These are phyloP conservation scores for Acanthamoeba castellanii DNA, from an alignment of 208 protist genomes.

Conservation along the genomic window DNA sequence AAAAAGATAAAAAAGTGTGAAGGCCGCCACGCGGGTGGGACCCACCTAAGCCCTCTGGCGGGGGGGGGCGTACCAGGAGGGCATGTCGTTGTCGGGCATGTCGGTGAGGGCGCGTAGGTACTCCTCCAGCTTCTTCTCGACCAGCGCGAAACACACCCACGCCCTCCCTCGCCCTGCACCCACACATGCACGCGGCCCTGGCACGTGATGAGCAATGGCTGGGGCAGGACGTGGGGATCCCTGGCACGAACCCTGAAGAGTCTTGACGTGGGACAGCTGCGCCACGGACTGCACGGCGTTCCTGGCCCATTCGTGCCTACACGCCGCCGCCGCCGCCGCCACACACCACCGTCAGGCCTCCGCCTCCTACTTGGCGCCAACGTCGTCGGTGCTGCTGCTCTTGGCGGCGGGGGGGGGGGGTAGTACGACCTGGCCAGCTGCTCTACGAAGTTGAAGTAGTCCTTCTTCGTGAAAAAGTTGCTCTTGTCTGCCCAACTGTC, in stretches of 20 bases:
- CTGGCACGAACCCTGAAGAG: background rate
- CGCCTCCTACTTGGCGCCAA: background rate
- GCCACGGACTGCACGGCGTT: background rate
- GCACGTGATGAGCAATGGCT: background rate
- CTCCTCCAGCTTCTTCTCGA: background rate
- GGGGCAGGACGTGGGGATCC: background rate
- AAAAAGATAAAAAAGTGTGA: background rate
- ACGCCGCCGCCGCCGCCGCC: no score
- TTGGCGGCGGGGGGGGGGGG: no score
- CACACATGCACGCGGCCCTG: no score
- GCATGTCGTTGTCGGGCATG: background rate
- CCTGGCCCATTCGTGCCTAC: background rate
- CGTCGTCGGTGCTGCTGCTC: no score
- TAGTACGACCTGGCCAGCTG: no score
- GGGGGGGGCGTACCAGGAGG: no score
- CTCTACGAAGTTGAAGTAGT: background rate
- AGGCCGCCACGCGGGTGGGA: no score
- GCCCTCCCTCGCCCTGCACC: background rate
- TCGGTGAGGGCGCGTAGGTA: background rate
- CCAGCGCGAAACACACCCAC: background rate
- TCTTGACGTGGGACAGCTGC: background rate
- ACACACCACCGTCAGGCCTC: no score
- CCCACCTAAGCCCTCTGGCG: no score
- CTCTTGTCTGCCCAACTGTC: background rate
- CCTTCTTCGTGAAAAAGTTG: background rate